Conservation (phyloP, 1,139 yeast species). For the Pichiaceae sp. region DNA sequence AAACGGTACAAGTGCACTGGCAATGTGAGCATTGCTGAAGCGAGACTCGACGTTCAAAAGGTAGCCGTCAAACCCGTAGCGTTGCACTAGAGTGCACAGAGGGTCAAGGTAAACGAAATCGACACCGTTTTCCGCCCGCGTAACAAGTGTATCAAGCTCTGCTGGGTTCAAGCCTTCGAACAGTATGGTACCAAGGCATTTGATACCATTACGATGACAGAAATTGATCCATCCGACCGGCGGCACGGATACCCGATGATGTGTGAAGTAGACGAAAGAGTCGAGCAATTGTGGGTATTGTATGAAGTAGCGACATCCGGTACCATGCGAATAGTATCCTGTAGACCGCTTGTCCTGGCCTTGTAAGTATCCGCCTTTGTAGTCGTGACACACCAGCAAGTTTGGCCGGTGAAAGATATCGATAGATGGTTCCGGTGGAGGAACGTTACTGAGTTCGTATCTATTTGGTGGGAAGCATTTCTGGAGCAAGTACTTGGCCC, state of each 20-base stretch:
- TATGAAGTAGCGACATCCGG: conserved; percentile 26
- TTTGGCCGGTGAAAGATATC: conserved; percentile 5
- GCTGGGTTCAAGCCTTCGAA: conserved; percentile 24
- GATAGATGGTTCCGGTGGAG: neutral
- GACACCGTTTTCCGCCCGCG: conserved; percentile 7
- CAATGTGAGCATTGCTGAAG: conserved; percentile 16
- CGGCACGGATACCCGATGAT: conserved; percentile 28
- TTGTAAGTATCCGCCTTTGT: conserved; percentile 26
- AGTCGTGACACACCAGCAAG: conserved; percentile 30
- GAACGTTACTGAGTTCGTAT: neutral
- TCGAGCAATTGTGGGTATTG: conserved; percentile 30
- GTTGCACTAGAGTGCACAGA: conserved; percentile 19
- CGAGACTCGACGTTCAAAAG: conserved; percentile 28
- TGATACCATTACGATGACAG: conserved; percentile 28
- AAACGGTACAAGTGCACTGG: conserved; percentile 19
- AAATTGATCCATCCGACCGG: conserved; percentile 30
- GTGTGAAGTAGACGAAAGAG: conserved; percentile 30
- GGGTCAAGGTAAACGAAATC: conserved; percentile 21
- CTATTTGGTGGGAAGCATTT: neutral
- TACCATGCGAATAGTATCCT: conserved; percentile 30
- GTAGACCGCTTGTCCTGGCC: conserved; percentile 25
- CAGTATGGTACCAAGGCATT: conserved; percentile 29
- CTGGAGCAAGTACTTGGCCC: neutral
- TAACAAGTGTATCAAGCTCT: conserved; percentile 21
- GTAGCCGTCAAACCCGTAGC: conserved; percentile 31